Base-by-base conservation (phyloP, 2,329 filamentous ascomycete genomes). In the Byssochlamys sp. region DNA sequence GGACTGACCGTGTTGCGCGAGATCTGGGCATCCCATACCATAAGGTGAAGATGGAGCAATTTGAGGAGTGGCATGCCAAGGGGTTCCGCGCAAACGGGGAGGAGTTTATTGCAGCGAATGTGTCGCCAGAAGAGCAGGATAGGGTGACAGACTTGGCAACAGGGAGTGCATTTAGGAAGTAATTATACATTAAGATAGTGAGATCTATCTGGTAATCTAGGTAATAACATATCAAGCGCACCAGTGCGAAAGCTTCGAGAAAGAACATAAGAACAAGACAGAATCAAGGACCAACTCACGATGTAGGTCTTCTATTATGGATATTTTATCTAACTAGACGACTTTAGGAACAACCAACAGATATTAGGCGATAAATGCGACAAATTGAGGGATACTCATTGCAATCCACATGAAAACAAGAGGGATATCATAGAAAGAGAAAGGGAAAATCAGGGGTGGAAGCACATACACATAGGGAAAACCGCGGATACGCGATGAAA, bases 371-470 rank as follows among this genome's bases (percentile, higher is more conserved):
- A 24, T 26, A 28, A 14, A 51, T 51, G 27, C 27, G 24, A 70
- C 69, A 69, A 68, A 64, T 64, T 63, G 60, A 66, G 61, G 61
- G 59, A 62, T 64, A 67, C 63, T 65, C 66, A 63, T 59, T 57
- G 63, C 63, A 61, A 65, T 66, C 66, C 66, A 63, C 63, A 64
- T 65, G 66, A 65, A 64, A 73, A 73, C 71, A 69, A 64, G 73
- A 67, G 72, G 72, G 73, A 75, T 75, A 75, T 75, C 73, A 75
- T 71, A 66, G 67, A 69, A 69, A 63, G 67, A 62, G 59, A 57
- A 55, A 65, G 60, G 61, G 53, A 60, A 62, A 61, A 61, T 54
- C 60, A 53, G 62, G 61, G 65, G 39, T 45, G 39, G n/a, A 31
- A 24, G 39, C 39, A 45, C 59, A 60, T 62, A 65, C 58, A 64